phyloP scores from a whole-genome alignment of 345 rosid genomes.

The Eucalyptus marginata region DNA sequence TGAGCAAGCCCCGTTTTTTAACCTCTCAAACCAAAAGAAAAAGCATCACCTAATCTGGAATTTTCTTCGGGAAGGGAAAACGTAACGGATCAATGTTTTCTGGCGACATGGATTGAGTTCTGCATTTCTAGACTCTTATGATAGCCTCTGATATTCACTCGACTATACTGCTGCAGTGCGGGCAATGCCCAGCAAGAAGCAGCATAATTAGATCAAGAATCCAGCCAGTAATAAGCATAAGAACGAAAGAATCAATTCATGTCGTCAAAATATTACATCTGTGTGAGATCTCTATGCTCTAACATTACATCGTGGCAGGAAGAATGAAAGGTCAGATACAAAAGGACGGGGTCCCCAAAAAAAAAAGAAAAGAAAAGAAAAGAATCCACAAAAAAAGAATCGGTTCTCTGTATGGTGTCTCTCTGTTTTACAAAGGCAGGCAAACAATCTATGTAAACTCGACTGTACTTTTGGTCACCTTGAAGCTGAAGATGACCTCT shows the following conservation, averaged over 20 bases:
- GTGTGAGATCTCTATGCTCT: conserved; percentile 17
- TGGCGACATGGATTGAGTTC: not conserved
- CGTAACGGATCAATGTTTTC: not conserved
- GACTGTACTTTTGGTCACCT: not conserved
- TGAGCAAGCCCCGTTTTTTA: not conserved
- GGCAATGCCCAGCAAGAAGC: not conserved
- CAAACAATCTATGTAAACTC: not conserved
- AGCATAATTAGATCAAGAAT: not conserved
- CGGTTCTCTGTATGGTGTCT: not conserved
- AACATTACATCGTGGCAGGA: not conserved
- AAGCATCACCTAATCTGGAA: not conserved
- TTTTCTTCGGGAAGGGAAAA: not conserved
- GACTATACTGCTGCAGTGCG: not conserved
- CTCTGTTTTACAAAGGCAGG: not conserved
- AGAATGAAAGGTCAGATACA: not conserved
- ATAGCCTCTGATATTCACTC: not conserved
- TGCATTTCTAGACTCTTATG: not conserved
- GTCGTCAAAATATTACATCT: conserved; percentile 15
- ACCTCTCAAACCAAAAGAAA: not conserved
- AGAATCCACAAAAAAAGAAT: not conserved
- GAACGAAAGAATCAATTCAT: conserved; percentile 10
- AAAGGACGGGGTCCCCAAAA: not conserved
- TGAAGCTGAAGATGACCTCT: conserved; percentile 24
- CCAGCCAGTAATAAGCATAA: not conserved
- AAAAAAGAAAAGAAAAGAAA: not conserved